phyloP scores from a whole-genome alignment of 352 stramenopile genomes.

The Phytophthora podocarpi region DNA sequence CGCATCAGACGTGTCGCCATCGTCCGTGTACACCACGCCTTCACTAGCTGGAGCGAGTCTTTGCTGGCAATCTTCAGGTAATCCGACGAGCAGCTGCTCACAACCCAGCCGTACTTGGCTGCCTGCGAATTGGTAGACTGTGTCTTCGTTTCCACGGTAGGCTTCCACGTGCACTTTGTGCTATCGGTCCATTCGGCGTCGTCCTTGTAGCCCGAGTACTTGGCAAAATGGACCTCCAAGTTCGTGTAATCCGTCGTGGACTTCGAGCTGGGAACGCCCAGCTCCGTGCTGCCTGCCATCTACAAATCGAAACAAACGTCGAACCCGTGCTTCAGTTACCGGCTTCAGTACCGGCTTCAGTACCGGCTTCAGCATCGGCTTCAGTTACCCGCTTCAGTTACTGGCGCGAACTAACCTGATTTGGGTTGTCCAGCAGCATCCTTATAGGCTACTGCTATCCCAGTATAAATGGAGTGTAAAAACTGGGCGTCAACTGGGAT shows the following conservation, averaged over 20 bases:
- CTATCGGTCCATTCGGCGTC: conserved; percentile 57
- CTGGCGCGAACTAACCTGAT: too few species aligned
- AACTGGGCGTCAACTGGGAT: too few species aligned
- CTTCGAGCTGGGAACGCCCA: conserved; percentile 68
- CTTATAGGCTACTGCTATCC: too few species aligned
- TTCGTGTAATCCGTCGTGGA: conserved; percentile 73
- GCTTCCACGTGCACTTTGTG: conserved; percentile 71
- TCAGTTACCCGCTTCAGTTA: too few species aligned
- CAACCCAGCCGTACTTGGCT: conserved; percentile 64
- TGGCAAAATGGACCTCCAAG: conserved; percentile 69
- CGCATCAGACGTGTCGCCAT: conserved; percentile 73
- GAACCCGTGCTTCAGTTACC: too few species aligned
- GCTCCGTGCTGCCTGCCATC: conserved; percentile 72
- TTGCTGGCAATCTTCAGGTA: conserved; percentile 59
- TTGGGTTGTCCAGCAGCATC: too few species aligned
- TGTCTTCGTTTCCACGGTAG: conserved; percentile 58
- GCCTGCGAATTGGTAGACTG: conserved; percentile 62
- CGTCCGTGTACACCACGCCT: conserved; percentile 69
- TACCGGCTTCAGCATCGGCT: too few species aligned
- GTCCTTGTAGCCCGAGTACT: conserved; percentile 62
- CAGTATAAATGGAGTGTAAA: too few species aligned
- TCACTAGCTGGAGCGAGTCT: conserved; percentile 74
- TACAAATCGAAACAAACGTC: conserved; percentile 23
- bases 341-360: too few species aligned
- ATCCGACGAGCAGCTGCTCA: conserved; percentile 56